These are phyloP conservation scores for Starmerella powellii DNA, from an alignment of 805 yeast species.

Conservation along the genomic window DNA sequence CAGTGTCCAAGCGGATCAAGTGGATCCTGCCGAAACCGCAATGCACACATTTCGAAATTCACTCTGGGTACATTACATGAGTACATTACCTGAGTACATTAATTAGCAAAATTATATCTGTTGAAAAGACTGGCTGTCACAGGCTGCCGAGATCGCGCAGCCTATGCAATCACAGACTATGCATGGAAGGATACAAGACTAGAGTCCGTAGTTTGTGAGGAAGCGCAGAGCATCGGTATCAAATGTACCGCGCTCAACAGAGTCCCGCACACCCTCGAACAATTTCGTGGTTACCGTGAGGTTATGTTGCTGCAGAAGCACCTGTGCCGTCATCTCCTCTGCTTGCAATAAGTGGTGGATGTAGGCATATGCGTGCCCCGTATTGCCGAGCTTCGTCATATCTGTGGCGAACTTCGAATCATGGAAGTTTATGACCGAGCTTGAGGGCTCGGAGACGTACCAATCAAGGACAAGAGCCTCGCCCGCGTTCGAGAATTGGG, in stretches of 20 bases:
- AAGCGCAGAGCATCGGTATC: conserved; percentile 14
- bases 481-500: conserved; percentile 30
- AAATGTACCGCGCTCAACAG: conserved; percentile 28
- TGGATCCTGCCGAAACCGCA: too few species aligned
- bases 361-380: conserved; percentile 31
- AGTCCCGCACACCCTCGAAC: conserved; percentile 26
- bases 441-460: conserved; percentile 16
- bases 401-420: conserved; percentile 26
- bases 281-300: conserved; percentile 24
- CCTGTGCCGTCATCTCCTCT: conserved; percentile 35
- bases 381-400: conserved; percentile 23
- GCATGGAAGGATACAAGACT: neutral
- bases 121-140: too few species aligned
- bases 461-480: conserved; percentile 28
- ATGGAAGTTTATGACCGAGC: conserved; percentile 27
- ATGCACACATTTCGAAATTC: too few species aligned
- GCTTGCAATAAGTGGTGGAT: conserved; percentile 34
- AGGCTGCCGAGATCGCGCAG: too few species aligned
- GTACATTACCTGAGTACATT: too few species aligned
- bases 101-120: too few species aligned
- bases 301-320: conserved; percentile 33
- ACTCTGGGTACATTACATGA: too few species aligned
- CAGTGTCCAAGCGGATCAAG: too few species aligned
- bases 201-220: neutral
- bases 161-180: too few species aligned